Evolutionary conservation across 805 yeast genomes (phyloP), one percentile per base, ranked within the genome.

Genomic region (Yarrowia phangngaensis): DNA sequence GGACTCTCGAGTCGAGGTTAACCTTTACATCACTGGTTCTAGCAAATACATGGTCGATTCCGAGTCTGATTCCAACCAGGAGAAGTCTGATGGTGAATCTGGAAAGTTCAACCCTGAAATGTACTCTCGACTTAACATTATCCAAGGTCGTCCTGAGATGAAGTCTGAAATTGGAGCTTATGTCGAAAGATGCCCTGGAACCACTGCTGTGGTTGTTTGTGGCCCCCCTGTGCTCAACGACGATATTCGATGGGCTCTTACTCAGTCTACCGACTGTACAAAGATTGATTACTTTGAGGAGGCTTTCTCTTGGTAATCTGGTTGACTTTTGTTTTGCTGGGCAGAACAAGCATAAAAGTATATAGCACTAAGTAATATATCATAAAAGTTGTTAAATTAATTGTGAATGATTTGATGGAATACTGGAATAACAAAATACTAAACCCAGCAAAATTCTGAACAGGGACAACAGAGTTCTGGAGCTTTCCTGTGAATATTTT

Each of bases 211-310:
- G 22, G 34, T 41, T 15, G 29, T 43, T 2, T 79, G 85, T 66
- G 85, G 84, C 8, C 81, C 79, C 41, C 72, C 78, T 31, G 51
- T 58, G 2, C 72, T 78, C 67, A 76, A 71, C 52, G 88, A 82
- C 58, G 67, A 65, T 4, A 53, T 78, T 15, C 71, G 88, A 58
- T 59, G 67, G 26, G 57, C 71, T 2, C 34, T 56, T 68, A 77
- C 15, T 4, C 15, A 43, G 8, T 33, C 52, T 8, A 43, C 53
- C 4, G 30, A 50, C 14, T 41, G 47, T 6, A 14, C 46, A 9
- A 53, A 58, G 6, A 60, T 64, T 1, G 66, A 63, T 38, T 65
- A 62, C 35, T 65, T 58, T 40, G 69, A 64, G 52, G 69, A 65
- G 50, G 65, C 67, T 1, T 64, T 63, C 38, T 54, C 64, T 3